These are phyloP conservation scores for Schizochytrium sp. DNA, from an alignment of 108 stramenopile species.

Conservation along the genomic window DNA sequence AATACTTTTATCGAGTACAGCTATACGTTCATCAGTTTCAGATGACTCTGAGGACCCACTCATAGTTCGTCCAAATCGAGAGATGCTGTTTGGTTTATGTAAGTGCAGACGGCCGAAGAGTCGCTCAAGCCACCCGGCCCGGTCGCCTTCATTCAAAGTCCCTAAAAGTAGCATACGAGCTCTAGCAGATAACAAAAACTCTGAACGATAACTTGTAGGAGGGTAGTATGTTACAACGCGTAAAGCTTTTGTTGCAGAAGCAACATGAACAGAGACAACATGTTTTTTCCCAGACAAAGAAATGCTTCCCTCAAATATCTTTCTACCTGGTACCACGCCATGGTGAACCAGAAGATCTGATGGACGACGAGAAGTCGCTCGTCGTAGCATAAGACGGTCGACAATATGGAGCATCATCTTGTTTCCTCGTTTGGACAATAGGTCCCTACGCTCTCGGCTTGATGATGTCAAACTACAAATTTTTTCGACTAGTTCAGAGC, in stretches of 20 bases:
- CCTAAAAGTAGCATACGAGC: constrained; percentile 23
- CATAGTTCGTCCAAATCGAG: constrained; percentile 1
- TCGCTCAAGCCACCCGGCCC: neutral
- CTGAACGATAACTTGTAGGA: constrained; percentile 17
- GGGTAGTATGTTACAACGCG: constrained; percentile 49
- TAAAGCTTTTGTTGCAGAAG: neutral
- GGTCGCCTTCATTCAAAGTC: constrained; percentile 39
- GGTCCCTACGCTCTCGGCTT: constrained; percentile 14
- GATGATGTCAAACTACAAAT: constrained; percentile 43
- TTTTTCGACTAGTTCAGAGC: neutral
- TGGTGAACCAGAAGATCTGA: constrained; percentile 21
- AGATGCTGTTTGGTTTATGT: neutral
- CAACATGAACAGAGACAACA: constrained; percentile 53
- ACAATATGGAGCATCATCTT: constrained; percentile 40
- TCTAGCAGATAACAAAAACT: constrained; percentile 9
- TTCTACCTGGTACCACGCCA: constrained; percentile 25
- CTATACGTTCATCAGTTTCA: neutral
- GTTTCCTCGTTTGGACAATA: constrained; percentile 21
- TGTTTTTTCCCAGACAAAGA: constrained; percentile 7
- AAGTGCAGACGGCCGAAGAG: constrained; percentile 53
- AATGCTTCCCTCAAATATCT: constrained; percentile 39
- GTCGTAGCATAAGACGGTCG: constrained; percentile 21
- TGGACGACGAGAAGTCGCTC: constrained; percentile 13
- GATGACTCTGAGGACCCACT: constrained; percentile 17
- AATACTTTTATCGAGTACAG: constrained; percentile 38